A percentile compares a stretch with the other conserved stretches of the same genome.
These are phyloP conservation scores for Coelastrella sp. DNA, from an alignment of 139 green algal genomes.

Conservation along the genomic window DNA sequence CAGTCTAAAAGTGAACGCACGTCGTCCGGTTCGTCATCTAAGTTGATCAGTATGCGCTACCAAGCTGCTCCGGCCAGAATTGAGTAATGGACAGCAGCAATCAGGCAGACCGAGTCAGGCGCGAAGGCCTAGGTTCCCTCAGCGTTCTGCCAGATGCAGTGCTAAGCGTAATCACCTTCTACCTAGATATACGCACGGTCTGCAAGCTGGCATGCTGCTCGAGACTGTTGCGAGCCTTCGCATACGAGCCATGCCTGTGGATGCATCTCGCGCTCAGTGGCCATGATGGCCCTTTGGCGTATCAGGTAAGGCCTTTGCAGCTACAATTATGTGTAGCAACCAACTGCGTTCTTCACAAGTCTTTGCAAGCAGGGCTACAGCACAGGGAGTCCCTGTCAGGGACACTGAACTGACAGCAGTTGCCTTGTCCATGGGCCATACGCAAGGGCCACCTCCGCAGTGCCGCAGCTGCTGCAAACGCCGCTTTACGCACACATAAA, in stretches of 20 bases:
- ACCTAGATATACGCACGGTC: neutral
- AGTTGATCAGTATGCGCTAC: no score
- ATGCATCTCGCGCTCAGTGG: neutral
- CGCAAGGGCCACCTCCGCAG: neutral
- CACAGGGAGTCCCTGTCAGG: no score
- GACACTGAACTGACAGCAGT: no score
- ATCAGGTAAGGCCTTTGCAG: neutral
- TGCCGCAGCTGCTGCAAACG: neutral
- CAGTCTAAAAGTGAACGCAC: no score
- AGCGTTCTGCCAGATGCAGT: slow-evolving; percentile 9
- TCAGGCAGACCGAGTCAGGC: neutral
- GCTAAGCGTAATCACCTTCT: neutral
- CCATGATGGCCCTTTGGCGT: neutral
- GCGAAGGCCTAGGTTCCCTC: neutral
- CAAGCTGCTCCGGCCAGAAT: no score
- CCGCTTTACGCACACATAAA: neutral
- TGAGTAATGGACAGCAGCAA: no score
- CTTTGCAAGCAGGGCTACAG: neutral
- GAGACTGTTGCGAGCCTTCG: neutral
- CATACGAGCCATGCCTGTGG: slow-evolving; percentile 18
- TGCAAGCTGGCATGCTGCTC: slow-evolving; percentile 24
- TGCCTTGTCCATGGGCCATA: neutral
- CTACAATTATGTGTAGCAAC: neutral
- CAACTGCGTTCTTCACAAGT: neutral
- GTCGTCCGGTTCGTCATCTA: no score